phyloP scores from a whole-genome alignment of 106 monocot genomes.

The Acorus gramineus region DNA sequence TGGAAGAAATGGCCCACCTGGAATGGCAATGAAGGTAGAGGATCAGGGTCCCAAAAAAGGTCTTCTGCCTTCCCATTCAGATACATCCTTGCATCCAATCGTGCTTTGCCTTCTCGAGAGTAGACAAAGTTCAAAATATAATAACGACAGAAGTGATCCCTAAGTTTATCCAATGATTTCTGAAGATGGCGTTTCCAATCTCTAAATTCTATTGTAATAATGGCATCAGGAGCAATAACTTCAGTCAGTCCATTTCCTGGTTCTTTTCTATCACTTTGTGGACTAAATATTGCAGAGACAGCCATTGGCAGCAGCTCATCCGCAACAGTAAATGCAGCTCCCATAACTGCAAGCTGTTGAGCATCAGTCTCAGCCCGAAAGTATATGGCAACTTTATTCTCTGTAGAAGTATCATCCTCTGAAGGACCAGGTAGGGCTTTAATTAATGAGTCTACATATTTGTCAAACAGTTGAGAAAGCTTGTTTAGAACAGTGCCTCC shows the following conservation, averaged over 20 bases:
- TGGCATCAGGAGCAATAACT: slow-evolving; percentile 11
- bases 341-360: slow-evolving; percentile 72
- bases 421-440: slow-evolving; percentile 63
- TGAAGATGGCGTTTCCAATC: slow-evolving; percentile 83
- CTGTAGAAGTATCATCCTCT: slow-evolving; percentile 62
- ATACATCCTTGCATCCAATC: slow-evolving; percentile 84
- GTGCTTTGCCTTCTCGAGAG: slow-evolving; percentile 78
- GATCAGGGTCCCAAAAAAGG: slow-evolving; percentile 74
- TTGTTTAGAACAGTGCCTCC: slow-evolving; percentile 67
- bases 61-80: slow-evolving; percentile 60
- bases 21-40: slow-evolving; percentile 86
- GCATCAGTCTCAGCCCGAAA: slow-evolving; percentile 83
- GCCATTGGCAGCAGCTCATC: slow-evolving; percentile 79
- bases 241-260: slow-evolving; percentile 23
- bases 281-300: slow-evolving; percentile 43
- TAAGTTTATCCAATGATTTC: slow-evolving; percentile 77
- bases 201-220: slow-evolving; percentile 49
- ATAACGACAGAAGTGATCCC: slow-evolving; percentile 86
- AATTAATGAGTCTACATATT: slow-evolving; percentile 64
- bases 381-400: slow-evolving; percentile 38
- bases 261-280: slow-evolving; percentile 41
- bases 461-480: slow-evolving; percentile 68
- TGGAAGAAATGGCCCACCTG: slow-evolving; percentile 25
- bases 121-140: slow-evolving; percentile 92
- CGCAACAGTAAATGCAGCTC: slow-evolving; percentile 78